A percentile compares a stretch with the other conserved stretches of the same genome.
Conservation (phyloP, 139 green algal genomes). For the Penium margaritaceum region DNA sequence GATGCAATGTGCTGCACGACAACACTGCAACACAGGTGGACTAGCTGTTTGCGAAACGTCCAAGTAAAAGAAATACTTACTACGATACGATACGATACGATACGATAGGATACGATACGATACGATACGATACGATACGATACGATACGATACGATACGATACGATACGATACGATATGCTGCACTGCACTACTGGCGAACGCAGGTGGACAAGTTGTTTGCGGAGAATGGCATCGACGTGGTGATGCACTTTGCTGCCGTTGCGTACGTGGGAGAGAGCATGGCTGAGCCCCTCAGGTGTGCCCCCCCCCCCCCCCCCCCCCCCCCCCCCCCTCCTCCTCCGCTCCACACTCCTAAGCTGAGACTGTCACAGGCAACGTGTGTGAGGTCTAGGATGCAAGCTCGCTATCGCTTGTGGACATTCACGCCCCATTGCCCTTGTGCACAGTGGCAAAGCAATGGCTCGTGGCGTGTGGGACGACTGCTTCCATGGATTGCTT, state of each 20-base stretch:
- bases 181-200: no score
- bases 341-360: background rate
- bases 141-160: background rate
- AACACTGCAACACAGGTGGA: no score
- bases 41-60: no score
- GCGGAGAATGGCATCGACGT: conserved; percentile 41
- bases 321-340: background rate
- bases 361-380: conserved; percentile 36
- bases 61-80: no score
- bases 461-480: no score
- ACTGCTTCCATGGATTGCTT: no score
- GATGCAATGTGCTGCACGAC: no score
- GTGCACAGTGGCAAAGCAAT: no score
- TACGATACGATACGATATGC: background rate
- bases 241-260: conserved; percentile 71
- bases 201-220: conserved; percentile 47
- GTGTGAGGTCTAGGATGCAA: no score
- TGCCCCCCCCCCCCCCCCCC: background rate
- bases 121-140: conserved; percentile 1
- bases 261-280: conserved; percentile 64
- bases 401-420: no score
- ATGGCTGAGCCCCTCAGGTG: conserved; percentile 49
- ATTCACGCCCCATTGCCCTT: no score
- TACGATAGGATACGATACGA: background rate
- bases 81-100: background rate